These are phyloP conservation scores for Alternaria longipes DNA, from an alignment of 2,329 filamentous ascomycete genomes.

Conservation along the genomic window DNA sequence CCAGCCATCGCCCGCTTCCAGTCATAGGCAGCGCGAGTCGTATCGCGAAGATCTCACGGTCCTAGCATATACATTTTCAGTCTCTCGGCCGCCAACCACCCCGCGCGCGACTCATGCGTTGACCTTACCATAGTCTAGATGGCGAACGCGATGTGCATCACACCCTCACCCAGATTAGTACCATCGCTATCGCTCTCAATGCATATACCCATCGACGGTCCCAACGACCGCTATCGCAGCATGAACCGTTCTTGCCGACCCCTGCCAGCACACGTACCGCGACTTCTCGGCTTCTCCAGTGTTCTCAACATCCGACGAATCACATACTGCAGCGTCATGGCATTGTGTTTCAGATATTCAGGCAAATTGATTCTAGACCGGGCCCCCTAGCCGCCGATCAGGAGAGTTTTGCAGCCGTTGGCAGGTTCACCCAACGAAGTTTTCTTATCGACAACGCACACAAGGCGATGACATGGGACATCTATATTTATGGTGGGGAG, in stretches of 20 bases:
- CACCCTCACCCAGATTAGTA: background rate
- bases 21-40: background rate
- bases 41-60: background rate
- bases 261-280: background rate
- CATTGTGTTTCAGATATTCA: conserved; percentile 2
- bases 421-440: background rate
- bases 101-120: background rate
- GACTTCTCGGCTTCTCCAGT: conserved; percentile 3
- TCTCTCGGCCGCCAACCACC: background rate
- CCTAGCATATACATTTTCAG: background rate
- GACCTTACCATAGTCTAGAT: background rate
- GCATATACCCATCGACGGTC: background rate
- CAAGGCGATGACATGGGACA: background rate
- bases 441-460: conserved; percentile 2
- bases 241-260: conserved; percentile 2
- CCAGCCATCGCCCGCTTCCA: background rate
- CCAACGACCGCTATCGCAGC: background rate
- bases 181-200: background rate
- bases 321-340: background rate
- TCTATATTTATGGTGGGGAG: conserved; percentile 1
- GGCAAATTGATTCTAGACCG: conserved; percentile 1
- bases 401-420: conserved; percentile 2
- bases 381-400: background rate
- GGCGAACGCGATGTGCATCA: background rate
- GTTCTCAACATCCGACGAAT: background rate